Conservation (phyloP, 257 asterid species). For the Solanum pinnatisectum region DNA sequence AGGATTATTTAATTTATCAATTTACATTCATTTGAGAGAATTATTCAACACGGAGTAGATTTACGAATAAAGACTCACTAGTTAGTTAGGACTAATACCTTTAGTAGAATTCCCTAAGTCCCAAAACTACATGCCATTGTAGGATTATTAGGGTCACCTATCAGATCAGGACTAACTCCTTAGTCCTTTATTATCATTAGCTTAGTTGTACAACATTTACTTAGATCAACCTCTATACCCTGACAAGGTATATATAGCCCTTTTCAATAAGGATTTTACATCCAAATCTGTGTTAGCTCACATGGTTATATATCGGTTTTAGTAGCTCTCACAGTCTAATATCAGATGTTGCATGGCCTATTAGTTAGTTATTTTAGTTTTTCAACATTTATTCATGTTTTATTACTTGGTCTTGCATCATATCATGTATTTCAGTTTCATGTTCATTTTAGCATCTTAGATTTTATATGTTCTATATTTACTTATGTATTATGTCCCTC, state of each 20-base stretch:
- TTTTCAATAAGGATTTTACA: neutral
- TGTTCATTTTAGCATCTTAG: neutral
- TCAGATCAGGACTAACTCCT: neutral
- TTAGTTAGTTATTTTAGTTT: too few relatives aligned
- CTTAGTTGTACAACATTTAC: neutral
- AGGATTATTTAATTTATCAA: too few relatives aligned
- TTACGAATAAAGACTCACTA: neutral
- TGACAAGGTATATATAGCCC: neutral
- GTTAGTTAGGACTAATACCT: too few relatives aligned
- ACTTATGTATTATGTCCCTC: too few relatives aligned
- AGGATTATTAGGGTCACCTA: neutral
- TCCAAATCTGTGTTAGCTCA: neutral
- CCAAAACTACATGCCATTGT: neutral
- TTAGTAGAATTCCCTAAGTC: neutral
- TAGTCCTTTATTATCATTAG: neutral
- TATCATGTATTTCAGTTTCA: neutral
- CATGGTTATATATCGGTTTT: neutral
- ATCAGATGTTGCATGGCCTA: too few relatives aligned
- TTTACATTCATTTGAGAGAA: neutral
- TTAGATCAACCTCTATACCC: too few relatives aligned
- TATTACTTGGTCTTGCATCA: neutral
- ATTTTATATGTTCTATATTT: too few relatives aligned
- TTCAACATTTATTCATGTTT: too few relatives aligned
- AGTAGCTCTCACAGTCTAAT: too few relatives aligned
- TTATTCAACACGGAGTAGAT: too few relatives aligned